phyloP scores from a whole-genome alignment of 163 green algal genomes.

The Prototheca stagnorum region DNA sequence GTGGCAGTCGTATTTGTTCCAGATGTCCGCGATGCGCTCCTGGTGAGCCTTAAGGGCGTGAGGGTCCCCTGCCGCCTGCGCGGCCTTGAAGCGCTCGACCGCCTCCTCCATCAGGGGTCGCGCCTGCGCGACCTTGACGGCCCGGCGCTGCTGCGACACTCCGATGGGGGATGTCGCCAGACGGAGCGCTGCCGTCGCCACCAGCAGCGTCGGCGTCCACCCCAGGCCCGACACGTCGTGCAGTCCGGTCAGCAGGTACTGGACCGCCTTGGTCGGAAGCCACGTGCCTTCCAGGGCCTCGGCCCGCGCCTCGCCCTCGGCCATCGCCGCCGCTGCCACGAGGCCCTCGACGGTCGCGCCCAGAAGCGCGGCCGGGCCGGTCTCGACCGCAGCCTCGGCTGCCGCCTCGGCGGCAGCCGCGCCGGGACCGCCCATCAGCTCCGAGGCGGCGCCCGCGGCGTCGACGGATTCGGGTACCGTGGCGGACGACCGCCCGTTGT shows the following conservation, averaged over 20 bases:
- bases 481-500: no score
- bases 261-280: slow-evolving; percentile 18
- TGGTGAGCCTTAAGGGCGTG: slow-evolving; percentile 23
- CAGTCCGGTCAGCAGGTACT: slow-evolving; percentile 13
- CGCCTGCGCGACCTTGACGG: slow-evolving; percentile 25
- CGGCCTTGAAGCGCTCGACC: slow-evolving; percentile 20
- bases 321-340: slow-evolving; percentile 8
- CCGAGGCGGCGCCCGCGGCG: no score
- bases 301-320: slow-evolving; percentile 17
- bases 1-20: slow-evolving; percentile 43
- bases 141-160: slow-evolving; percentile 27
- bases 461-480: no score
- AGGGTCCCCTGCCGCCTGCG: slow-evolving; percentile 16
- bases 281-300: slow-evolving; percentile 15
- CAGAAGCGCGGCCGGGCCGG: neutral
- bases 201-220: slow-evolving; percentile 30
- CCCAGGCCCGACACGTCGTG: slow-evolving; percentile 18
- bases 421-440: neutral
- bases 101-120: slow-evolving; percentile 38
- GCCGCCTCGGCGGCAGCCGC: no score
- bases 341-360: slow-evolving; percentile 6
- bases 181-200: slow-evolving; percentile 18
- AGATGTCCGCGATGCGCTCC: slow-evolving; percentile 28
- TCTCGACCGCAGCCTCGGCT: neutral
- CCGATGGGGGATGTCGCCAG: slow-evolving; percentile 18